Evolutionary conservation across 2,329 filamentous ascomycete species (phyloP), one percentile per base, ranked within the genome.

Genomic region (Paramyrothecium roridum): DNA sequence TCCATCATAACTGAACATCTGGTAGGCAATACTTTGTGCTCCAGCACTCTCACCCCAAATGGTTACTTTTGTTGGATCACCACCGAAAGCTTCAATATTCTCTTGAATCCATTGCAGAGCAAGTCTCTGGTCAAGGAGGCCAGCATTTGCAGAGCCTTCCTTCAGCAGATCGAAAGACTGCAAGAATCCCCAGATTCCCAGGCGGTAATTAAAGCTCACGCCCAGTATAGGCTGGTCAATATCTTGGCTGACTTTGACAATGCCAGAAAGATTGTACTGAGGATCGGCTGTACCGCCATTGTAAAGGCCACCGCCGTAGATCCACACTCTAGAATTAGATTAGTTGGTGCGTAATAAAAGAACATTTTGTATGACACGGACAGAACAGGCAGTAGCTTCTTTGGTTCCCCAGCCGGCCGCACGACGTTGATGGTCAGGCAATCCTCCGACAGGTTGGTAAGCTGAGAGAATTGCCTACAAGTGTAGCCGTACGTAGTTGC

Each of bases 301-400:
- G 52, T 72, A 77, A 6, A 83, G 75, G 2, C 80, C 81, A 33
- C 82, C 83, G 13, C 81, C 76, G 59, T 86, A 82, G 23, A 88
- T 82, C 84, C 85, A 89, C 12, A 67, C 65, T 8, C 63, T 65
- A 19, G 16, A 8, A 1, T 75, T 66, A 0, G 74, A 54, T 20
- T 20, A 21, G 30, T 51, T 16, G 37, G 48, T 20, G 12, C 20
- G 20, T 50, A 19, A n/a, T 37, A 30, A 11, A 7, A 30, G 16
- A 33, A 6, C 20, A 3, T 13, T 7, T 7, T 37, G 26, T 34
- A 22, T n/a, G 12, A 37, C 3, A 37, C 49, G 3, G 53, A 47
- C 63, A 65, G 43, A 3, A 80, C 76, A 2, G 76, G 76, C 2
- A 78, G 63, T 0, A 63, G 67, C 10, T 68, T 63, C 13, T 65